These are phyloP conservation scores for Picochlorum sp. DNA, from an alignment of 139 green algal genomes.

Conservation along the genomic window DNA sequence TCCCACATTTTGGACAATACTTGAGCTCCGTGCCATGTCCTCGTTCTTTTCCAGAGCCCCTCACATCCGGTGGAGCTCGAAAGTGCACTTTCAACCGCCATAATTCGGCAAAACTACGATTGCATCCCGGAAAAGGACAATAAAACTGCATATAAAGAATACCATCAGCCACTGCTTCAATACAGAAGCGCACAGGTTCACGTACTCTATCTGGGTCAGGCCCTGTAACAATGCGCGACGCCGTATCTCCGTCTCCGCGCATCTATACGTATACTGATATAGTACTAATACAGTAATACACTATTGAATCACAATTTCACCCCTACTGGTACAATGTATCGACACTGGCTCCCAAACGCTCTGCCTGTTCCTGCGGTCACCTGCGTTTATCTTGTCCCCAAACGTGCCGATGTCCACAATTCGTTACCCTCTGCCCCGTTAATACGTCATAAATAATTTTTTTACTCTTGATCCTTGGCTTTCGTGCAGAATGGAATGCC, in stretches of 20 bases:
- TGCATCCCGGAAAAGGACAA: constrained; percentile 54
- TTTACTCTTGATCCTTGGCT: too few species aligned
- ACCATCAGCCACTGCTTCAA: neutral
- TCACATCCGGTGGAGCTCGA: constrained; percentile 64
- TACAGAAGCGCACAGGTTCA: neutral
- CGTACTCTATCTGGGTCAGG: constrained; percentile 24
- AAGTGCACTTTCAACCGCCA: constrained; percentile 74
- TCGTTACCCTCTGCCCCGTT: too few species aligned
- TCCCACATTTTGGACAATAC: constrained; percentile 71
- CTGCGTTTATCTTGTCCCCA: too few species aligned
- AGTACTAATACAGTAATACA: neutral
- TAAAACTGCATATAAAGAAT: constrained; percentile 20
- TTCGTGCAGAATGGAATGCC: too few species aligned
- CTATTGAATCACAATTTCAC: neutral
- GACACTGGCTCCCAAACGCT: too few species aligned
- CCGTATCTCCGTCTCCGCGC: constrained; percentile 6
- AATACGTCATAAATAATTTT: too few species aligned
- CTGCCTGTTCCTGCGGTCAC: too few species aligned
- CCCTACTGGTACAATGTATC: too few species aligned
- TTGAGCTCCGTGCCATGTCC: constrained; percentile 74
- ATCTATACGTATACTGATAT: neutral
- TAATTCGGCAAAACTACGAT: constrained; percentile 71
- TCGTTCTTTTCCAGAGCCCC: constrained; percentile 71
- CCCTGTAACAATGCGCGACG: constrained; percentile 20
- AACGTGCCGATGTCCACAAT: too few species aligned